Base-by-base conservation (phyloP, 2,329 filamentous ascomycete species). In the Xylaria polymorpha region DNA sequence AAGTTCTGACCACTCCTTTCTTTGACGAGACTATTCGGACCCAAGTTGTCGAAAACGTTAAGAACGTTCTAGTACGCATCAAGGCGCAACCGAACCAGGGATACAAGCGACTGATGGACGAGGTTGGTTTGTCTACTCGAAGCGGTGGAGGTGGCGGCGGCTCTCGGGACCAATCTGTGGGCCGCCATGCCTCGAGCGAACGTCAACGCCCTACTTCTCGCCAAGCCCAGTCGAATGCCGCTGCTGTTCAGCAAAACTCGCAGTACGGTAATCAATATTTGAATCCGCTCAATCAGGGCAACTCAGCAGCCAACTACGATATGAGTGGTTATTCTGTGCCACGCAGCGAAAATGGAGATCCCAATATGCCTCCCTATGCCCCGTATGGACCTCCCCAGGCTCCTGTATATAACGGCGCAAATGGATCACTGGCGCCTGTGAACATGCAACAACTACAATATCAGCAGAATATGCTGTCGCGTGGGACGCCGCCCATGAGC, bases 51-150 rank as follows among this genome's bases (percentile, higher is more conserved):
- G 94, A 97, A 77, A 98, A 94, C 67, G 93, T 99, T 61, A 94
- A 95, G 77, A 93, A 90, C 75, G 94, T 98, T 46, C 86, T 99
- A 41, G 83, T 95, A 41, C 92, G 92, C 76, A 91, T 98, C 81
- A 98, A 98, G 83, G 95, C 94, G 6, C 93, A 97, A 77, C 94
- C 96, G 18, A 92, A 91, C 71, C 96, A 98, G 82, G 96, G 96
- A 61, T 99, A 99, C 84, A 99, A 98, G 86, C 92, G 96, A 62
- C 84, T 99, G 69, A 99, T 99, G 96, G 96, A 99, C 77, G 96
- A 99, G 79, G 96, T 99, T 74, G 94, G 95, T 69, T 83, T 99
- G 44, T 97, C 95, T 6, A 91, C 89, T 35, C 83, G 90, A 51
- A 87, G 80, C 39, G 79, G 81, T 43, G 79, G 82, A 12, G 81